These are phyloP conservation scores for Candida sakaeoensis DNA, from an alignment of 805 yeast genomes.

Conservation along the genomic window DNA sequence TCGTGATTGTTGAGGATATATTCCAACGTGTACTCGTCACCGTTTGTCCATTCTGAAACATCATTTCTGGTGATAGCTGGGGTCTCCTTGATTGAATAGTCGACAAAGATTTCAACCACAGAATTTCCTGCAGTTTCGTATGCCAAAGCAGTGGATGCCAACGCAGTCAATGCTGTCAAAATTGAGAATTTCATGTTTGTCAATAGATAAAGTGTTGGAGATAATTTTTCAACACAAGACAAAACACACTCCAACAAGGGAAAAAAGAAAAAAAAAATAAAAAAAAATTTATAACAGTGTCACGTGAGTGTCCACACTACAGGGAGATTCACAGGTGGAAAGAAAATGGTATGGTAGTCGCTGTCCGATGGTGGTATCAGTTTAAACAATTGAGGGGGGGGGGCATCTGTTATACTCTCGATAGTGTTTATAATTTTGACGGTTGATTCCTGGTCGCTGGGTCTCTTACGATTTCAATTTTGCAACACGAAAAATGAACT, in stretches of 20 bases:
- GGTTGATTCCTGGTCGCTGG: too few relatives aligned
- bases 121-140: slow-evolving; percentile 10
- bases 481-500: not conserved
- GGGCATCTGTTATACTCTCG: too few relatives aligned
- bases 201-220: not conserved
- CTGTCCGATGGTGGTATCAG: too few relatives aligned
- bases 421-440: too few relatives aligned
- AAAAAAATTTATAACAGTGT: too few relatives aligned
- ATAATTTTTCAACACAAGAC: slow-evolving; percentile 3
- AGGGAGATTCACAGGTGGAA: too few relatives aligned
- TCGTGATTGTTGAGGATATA: slow-evolving; percentile 56
- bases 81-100: slow-evolving; percentile 46
- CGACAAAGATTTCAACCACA: slow-evolving; percentile 33
- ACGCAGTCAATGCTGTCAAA: slow-evolving; percentile 11
- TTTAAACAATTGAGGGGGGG: too few relatives aligned
- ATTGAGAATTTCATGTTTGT: slow-evolving; percentile 15
- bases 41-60: slow-evolving; percentile 43
- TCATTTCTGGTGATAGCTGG: slow-evolving; percentile 37
- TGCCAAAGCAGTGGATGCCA: slow-evolving; percentile 7
- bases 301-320: too few relatives aligned
- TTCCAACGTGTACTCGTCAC: slow-evolving; percentile 49
- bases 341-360: too few relatives aligned
- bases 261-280: too few relatives aligned
- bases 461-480: not conserved
- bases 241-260: not conserved